Evolutionary conservation across 768 basidiomycete species (phyloP), one percentile per base, ranked within the genome.

Genomic region (Xanthoconium stramineum): DNA sequence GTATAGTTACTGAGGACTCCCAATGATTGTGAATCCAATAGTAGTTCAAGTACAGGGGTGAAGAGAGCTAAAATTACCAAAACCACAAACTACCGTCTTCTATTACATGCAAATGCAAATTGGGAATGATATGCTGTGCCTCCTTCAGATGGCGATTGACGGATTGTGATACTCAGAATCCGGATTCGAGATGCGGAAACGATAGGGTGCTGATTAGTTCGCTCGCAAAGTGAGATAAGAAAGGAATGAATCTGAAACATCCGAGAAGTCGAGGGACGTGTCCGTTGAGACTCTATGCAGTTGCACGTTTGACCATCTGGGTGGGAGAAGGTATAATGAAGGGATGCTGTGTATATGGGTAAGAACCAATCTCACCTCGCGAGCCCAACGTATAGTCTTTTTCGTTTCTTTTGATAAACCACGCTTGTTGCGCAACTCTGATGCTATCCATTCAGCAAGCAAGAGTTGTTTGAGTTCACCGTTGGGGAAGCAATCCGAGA

Each of bases 301-400:
- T 91, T 40, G 90, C 90, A 28, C 77, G 77, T 75, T 88, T 92
- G 64, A 91, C 82, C 85, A 88, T 86, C 90, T 92, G 50, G 57
- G 20, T 38, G 35, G 19, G 35, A 40, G 14, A 50, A 57, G 40
- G 37, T 13, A 12, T 29, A 37, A 11, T 52, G 29, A 32, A 42
- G 57, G 39, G 3, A 7, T 14, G 11, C 7, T 5, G 2, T 29
- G 12, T 39, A 7, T 1, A 38, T n/a, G 11, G 7, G 35, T 8
- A 24, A 33, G 8, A 37, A 36, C 10, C 8, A 5, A 33, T 70
- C 83, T 51, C 61, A 94, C 94, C 83, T 97, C 94, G 51, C 90
- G 83, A 19, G 94, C 93, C 93, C 94, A 97, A 59, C 91, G 88
- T 75, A 93, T 78, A 4, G 90, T 92, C 79, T 86, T 89, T 82